Conservation (phyloP, 441 rosid genomes). For the Populus tomentosa region DNA sequence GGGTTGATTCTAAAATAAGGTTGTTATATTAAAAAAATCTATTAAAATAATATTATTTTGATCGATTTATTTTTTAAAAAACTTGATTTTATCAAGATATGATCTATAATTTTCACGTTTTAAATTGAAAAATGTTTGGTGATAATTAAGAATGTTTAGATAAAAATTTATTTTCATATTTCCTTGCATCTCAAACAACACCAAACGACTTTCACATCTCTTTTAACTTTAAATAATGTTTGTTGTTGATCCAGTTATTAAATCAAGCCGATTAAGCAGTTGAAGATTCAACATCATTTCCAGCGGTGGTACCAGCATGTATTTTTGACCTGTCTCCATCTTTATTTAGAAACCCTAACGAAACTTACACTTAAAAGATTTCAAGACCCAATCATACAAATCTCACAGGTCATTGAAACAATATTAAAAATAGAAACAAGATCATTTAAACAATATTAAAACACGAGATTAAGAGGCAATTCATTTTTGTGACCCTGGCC, state of each 20-base stretch:
- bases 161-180: no score
- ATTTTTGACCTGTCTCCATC: neutral
- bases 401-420: neutral
- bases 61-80: no score
- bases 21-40: no score
- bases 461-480: neutral
- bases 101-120: accelerated
- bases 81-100: no score
- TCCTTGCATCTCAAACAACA: neutral
- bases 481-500: no score
- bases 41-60: no score
- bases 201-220: neutral
- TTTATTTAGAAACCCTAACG: neutral
- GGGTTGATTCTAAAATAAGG: no score
- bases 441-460: neutral
- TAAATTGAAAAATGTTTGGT: no score
- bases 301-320: neutral
- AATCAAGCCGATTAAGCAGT: neutral
- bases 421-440: neutral
- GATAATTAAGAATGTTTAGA: no score
- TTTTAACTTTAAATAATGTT: no score
- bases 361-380: neutral
- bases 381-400: neutral
- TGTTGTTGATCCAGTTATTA: neutral
- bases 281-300: neutral